Conservation (phyloP, 352 stramenopile species). For the Phytophthora podocarpi region DNA sequence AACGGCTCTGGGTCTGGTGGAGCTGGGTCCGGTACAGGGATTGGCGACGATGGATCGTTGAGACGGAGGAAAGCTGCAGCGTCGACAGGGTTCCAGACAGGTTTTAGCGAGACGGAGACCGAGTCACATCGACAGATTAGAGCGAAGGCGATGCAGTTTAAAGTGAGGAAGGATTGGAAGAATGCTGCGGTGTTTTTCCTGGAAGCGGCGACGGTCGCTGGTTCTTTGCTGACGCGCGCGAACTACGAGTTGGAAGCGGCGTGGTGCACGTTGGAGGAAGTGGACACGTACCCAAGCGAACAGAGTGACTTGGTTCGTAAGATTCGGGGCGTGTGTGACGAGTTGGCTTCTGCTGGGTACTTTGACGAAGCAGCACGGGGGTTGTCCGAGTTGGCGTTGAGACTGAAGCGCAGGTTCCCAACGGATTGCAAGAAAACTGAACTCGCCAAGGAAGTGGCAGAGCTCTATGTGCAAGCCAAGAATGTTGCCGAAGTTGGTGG, state of each 20-base stretch:
- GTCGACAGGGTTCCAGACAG: conserved; percentile 9
- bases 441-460: conserved; percentile 42
- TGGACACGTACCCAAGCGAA: conserved; percentile 39
- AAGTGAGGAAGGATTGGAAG: conserved; percentile 77
- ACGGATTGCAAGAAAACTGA: conserved; percentile 45
- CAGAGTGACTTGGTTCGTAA: conserved; percentile 46
- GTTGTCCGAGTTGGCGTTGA: conserved; percentile 60
- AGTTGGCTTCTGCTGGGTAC: conserved; percentile 58
- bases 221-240: conserved; percentile 43
- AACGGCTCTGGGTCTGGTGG: conserved; percentile 7
- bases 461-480: conserved; percentile 62
- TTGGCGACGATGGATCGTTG: conserved; percentile 1
- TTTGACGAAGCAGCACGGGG: conserved; percentile 72
- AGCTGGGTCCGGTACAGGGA: not conserved
- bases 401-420: conserved; percentile 68
- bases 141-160: conserved; percentile 67
- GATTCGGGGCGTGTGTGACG: conserved; percentile 61
- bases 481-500: conserved; percentile 59
- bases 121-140: conserved; percentile 57
- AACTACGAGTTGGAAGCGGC: conserved; percentile 69
- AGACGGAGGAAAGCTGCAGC: conserved; percentile 19
- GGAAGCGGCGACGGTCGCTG: conserved; percentile 47
- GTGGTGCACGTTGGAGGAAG: conserved; percentile 71
- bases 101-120: conserved; percentile 13
- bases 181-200: conserved; percentile 55